Evolutionary conservation across 768 basidiomycete genomes (phyloP).

Genomic region (Tulasnella sp.): DNA sequence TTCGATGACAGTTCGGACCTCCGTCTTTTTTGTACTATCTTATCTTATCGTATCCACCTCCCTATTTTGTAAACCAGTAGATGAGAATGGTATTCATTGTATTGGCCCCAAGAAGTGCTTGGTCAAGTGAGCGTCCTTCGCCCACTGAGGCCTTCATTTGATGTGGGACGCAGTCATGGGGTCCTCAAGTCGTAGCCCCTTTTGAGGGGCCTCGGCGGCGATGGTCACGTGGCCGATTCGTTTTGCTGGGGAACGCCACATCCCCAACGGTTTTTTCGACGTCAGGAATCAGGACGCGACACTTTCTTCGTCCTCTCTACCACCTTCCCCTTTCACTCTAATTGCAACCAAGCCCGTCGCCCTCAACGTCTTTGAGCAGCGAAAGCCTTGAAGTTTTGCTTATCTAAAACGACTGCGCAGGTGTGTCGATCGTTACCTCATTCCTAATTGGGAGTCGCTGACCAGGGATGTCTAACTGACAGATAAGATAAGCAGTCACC

Average conservation of each 20-base stretch:
- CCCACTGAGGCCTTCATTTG: background rate
- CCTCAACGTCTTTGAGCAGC: background rate
- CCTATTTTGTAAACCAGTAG: background rate
- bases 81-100: background rate
- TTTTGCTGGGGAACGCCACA: constrained; percentile 21
- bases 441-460: background rate
- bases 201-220: constrained; percentile 13
- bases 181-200: background rate
- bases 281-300: background rate
- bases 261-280: constrained; percentile 13
- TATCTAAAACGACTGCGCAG: background rate
- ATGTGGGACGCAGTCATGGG: background rate
- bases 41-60: background rate
- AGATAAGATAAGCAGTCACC: constrained; percentile 1
- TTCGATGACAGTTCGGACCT: background rate
- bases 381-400: background rate
- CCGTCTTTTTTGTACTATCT: background rate
- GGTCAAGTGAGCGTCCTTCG: background rate
- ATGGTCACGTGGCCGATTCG: constrained; percentile 4
- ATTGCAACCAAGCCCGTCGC: background rate
- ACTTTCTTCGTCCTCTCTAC: background rate
- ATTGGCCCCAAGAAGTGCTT: background rate
- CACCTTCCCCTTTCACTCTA: constrained; percentile 19
- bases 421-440: background rate
- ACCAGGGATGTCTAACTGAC: background rate